Evolutionary conservation across 768 basidiomycete genomes (phyloP), one percentile per base, ranked within the genome.

Genomic region (Russula compacta): DNA sequence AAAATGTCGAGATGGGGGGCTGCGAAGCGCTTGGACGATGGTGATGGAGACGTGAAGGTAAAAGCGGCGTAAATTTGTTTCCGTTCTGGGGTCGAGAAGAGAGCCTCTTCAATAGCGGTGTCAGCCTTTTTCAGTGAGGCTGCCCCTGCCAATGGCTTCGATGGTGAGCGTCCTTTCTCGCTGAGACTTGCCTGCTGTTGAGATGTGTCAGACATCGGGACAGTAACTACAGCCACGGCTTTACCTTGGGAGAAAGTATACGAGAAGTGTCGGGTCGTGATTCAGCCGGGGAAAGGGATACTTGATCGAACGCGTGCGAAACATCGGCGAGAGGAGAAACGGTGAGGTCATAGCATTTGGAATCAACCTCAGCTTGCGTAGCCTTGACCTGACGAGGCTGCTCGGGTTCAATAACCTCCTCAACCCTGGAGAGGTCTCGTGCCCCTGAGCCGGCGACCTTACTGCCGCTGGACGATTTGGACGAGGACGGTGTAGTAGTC

Each of bases 301-400:
- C 59, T 53, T 69, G 63, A 51, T 84, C 84, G 68, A 86, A 89
- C 0, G 89, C 89, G 63, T 80, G 44, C 78, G 72, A 85, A 51
- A 91, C 83, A 71, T 91, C 88, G 40, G 89, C 89, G 66, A 91
- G 72, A 47, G 89, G 89, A 67, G 80, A 75, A 65, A 91, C 88
- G 5, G 88, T 91, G 65, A 90, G 70, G 67, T 89, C 88, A 68
- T 89, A 88, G 73, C 88, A 89, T 53, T 80, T 81, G n/a, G 88
- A 82, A 67, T 89, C 83, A 55, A 86, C 83, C 44, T 76, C 72
- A 3, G 76, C 77, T 68, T 89, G 85, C 15, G 76, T 69, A 40
- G 78, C 62, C 38, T 51, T 78, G 14, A 58, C 72, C 67, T 83
- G 82, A 67, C 69, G 69, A 39, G 71, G 75, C 5, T 61, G 74